These are phyloP conservation scores for Cystofilobasidium macerans DNA, from an alignment of 768 basidiomycete genomes.

Conservation along the genomic window DNA sequence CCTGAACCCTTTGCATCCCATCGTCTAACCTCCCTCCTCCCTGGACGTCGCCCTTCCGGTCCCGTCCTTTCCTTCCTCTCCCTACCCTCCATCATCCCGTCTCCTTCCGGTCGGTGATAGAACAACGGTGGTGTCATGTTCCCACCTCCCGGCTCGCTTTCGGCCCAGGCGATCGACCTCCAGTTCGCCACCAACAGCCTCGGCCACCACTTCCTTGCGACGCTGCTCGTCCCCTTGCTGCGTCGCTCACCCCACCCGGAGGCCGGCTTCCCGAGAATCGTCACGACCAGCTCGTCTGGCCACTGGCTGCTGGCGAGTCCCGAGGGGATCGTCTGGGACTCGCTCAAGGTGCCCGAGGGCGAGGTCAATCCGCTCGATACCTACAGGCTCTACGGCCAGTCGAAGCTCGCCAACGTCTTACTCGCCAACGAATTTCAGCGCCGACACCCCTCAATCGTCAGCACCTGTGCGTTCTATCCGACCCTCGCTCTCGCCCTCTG, in stretches of 20 bases:
- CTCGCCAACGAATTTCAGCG: conserved; percentile 25
- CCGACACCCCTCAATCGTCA: conserved; percentile 17
- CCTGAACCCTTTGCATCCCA: not conserved
- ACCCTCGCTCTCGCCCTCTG: no score
- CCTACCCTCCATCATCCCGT: no score
- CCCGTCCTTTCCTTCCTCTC: not conserved
- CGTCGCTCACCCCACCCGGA: conserved; percentile 9
- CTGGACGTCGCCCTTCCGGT: no score
- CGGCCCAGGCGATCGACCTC: conserved; percentile 22
- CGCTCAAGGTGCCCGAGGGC: conserved; percentile 13
- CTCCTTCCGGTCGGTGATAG: not conserved
- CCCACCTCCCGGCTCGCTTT: conserved; percentile 19
- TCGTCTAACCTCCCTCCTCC: no score
- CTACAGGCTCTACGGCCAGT: conserved; percentile 24
- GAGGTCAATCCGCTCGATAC: not conserved
- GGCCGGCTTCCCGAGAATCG: conserved; percentile 23
- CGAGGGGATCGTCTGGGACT: conserved; percentile 24
- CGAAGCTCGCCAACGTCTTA: conserved; percentile 28
- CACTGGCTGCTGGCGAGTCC: conserved; percentile 16
- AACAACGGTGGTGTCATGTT: conserved; percentile 25
- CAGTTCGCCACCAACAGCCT: conserved; percentile 27
- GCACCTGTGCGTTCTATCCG: no score
- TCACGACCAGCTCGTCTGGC: conserved; percentile 15
- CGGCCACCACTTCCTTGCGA: conserved; percentile 27
- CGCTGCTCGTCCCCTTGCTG: conserved; percentile 25